Evolutionary conservation across 179 eudicot species (phyloP).

Genomic region (Patellifolia procumbens): DNA sequence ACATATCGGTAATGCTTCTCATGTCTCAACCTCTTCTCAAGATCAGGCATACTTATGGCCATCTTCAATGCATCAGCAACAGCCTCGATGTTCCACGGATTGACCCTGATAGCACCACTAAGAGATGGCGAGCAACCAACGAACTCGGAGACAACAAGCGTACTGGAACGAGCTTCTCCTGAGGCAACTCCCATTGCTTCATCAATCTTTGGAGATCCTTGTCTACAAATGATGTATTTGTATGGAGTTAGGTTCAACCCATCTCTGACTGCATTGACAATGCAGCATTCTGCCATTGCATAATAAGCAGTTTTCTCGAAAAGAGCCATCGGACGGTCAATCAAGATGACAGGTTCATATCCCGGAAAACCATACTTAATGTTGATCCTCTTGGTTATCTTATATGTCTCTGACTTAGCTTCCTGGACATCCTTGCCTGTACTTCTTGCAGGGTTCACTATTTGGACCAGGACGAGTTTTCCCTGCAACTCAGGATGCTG

Average conservation of each 20-base stretch:
- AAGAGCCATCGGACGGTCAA: slow-evolving; percentile 38
- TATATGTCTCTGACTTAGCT: slow-evolving; percentile 38
- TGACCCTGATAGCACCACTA: slow-evolving; percentile 49
- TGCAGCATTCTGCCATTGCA: slow-evolving; percentile 49
- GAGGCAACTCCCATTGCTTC: slow-evolving; percentile 35
- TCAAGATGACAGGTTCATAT: slow-evolving; percentile 40
- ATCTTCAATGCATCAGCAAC: slow-evolving; percentile 40
- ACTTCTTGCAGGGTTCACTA: slow-evolving; percentile 48
- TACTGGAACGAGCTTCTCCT: slow-evolving; percentile 36
- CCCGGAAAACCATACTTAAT: slow-evolving; percentile 28
- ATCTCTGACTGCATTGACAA: slow-evolving; percentile 51
- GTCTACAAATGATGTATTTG: slow-evolving; percentile 44
- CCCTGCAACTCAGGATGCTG: slow-evolving; percentile 30
- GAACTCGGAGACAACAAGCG: slow-evolving; percentile 48
- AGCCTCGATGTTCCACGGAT: slow-evolving; percentile 48
- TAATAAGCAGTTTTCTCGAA: slow-evolving; percentile 45
- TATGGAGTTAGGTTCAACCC: slow-evolving; percentile 49
- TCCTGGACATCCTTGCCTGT: slow-evolving; percentile 46
- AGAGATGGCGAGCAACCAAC: slow-evolving; percentile 53
- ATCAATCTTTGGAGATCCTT: slow-evolving; percentile 37
- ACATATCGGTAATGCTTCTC: slow-evolving; percentile 47
- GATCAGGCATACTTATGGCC: slow-evolving; percentile 32
- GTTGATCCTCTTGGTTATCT: slow-evolving; percentile 36
- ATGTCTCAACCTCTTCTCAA: slow-evolving; percentile 38
- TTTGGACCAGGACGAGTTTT: slow-evolving; percentile 40